Base-by-base conservation (phyloP, 768 basidiomycete genomes). In the Psilocybe cubensis region DNA sequence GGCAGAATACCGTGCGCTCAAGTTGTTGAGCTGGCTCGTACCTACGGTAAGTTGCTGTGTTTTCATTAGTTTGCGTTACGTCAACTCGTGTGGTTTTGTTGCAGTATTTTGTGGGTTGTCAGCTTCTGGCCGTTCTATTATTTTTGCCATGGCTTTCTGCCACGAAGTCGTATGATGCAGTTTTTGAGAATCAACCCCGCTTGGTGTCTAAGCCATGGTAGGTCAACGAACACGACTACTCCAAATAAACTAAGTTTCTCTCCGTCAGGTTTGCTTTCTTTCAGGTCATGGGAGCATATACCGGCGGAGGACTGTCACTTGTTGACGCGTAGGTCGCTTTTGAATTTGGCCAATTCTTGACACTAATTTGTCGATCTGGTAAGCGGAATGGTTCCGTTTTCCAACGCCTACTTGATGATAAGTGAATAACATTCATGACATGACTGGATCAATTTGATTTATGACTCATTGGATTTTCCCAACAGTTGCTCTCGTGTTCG, bases 371-470 rank as follows among this genome's bases (percentile, higher is more conserved):
- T 20, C 6, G 4, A 35, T 23, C 14, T 24, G 20, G 35, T 31
- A 9, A 83, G 82, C 21, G 78, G 85, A 35, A 89, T 92, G 89
- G 62, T 90, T 0, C 88, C 87, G 0, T 92, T 92, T 64, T 83
- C 85, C 59, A 66, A 61, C 35, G 88, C 88, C 1, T 89, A 88
- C 63, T 70, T 83, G 3, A 85, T 89, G 85, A 81, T 79, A 53
- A 27, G 76, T 66, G 3, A 3, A 21, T 49, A 4, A 31, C 10
- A 5, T 18, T 25, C 4, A 1, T 29, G 4, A 25, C 3, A n/a
- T 4, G 7, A 2, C 6, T 0, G 14, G 2, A 24, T 0, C 17
- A 23, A 5, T 20, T 8, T 14, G 21, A 12, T 35, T 40, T 38
- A 59, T 28, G 2, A 28, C 27, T 28, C 46, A 27, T n/a, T 41